Evolutionary conservation across 2,329 filamentous ascomycete genomes (phyloP).

Genomic region (Venturia effusa): DNA sequence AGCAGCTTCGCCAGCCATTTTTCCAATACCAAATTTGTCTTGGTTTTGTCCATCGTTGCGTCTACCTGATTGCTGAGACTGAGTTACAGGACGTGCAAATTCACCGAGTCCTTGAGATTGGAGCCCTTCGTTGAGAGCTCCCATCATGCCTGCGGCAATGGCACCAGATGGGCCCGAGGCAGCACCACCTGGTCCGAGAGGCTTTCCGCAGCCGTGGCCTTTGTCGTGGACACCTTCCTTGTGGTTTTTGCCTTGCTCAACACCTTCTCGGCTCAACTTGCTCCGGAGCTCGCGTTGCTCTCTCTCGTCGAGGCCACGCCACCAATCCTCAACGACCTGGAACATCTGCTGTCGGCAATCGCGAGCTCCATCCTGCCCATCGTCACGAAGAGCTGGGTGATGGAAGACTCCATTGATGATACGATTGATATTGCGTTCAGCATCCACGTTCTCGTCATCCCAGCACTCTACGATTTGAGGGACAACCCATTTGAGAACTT

Average conservation of each 20-base stretch:
- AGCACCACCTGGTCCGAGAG: slow-evolving; percentile 51
- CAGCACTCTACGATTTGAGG: slow-evolving; percentile 82
- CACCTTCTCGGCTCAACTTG: slow-evolving; percentile 69
- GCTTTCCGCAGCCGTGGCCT: slow-evolving; percentile 77
- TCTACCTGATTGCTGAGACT: slow-evolving; percentile 14
- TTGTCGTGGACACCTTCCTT: slow-evolving; percentile 74
- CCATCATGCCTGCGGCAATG: slow-evolving; percentile 23
- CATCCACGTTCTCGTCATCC: slow-evolving; percentile 64
- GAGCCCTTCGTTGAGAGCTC: slow-evolving; percentile 18
- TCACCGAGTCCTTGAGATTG: slow-evolving; percentile 13
- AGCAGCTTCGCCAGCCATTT: slow-evolving; percentile 47
- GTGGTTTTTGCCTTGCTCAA: slow-evolving; percentile 70
- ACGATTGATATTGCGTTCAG: slow-evolving; percentile 58
- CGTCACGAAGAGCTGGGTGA: slow-evolving; percentile 68
- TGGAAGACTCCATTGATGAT: slow-evolving; percentile 79
- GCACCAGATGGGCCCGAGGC: slow-evolving; percentile 40
- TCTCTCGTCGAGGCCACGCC: slow-evolving; percentile 52
- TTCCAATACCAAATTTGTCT: slow-evolving; percentile 28
- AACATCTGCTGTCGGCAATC: slow-evolving; percentile 74
- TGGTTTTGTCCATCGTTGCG: neutral
- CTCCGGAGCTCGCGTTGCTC: slow-evolving; percentile 58
- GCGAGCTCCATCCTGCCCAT: slow-evolving; percentile 56
- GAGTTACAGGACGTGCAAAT: slow-evolving; percentile 9
- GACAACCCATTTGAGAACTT: slow-evolving; percentile 73
- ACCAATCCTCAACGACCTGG: slow-evolving; percentile 72